These are phyloP conservation scores for Karstenula rhodostoma DNA, from an alignment of 2,329 filamentous ascomycete genomes.

Conservation along the genomic window DNA sequence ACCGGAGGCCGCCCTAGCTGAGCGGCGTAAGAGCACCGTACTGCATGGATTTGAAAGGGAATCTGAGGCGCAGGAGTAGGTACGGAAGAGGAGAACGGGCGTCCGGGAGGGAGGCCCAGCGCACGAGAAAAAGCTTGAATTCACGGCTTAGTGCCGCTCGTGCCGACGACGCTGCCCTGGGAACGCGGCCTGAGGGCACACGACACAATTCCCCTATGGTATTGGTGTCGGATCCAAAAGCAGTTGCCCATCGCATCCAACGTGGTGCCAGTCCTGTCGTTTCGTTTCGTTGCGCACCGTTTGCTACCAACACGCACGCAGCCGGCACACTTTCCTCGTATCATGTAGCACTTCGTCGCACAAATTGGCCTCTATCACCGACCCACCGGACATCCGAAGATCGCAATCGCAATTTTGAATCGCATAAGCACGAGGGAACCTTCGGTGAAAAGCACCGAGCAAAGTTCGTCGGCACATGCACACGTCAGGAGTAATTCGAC, in stretches of 20 bases:
- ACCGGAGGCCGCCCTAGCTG: not conserved
- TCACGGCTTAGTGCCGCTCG: not conserved
- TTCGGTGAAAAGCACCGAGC: not conserved
- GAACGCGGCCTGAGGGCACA: slow-evolving; percentile 1
- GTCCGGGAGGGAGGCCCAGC: not conserved
- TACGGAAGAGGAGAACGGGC: not conserved
- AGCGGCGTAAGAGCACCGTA: not conserved
- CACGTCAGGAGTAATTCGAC: not conserved
- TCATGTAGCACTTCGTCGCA: not conserved
- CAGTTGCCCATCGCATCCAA: not conserved
- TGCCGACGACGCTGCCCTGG: not conserved
- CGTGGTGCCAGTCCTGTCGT: not conserved
- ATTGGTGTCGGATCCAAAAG: not conserved
- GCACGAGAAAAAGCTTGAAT: not conserved
- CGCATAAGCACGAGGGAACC: not conserved
- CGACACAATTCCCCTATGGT: not conserved
- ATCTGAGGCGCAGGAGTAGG: not conserved
- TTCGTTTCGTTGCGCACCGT: not conserved
- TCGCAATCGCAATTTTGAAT: not conserved
- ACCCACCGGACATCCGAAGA: not conserved
- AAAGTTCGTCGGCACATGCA: not conserved
- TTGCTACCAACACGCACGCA: not conserved
- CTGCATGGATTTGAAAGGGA: not conserved
- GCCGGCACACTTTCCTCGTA: not conserved
- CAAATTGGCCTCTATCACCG: not conserved